Conservation (phyloP, 2,329 filamentous ascomycete species). For the Fusarium albosuccineum region DNA sequence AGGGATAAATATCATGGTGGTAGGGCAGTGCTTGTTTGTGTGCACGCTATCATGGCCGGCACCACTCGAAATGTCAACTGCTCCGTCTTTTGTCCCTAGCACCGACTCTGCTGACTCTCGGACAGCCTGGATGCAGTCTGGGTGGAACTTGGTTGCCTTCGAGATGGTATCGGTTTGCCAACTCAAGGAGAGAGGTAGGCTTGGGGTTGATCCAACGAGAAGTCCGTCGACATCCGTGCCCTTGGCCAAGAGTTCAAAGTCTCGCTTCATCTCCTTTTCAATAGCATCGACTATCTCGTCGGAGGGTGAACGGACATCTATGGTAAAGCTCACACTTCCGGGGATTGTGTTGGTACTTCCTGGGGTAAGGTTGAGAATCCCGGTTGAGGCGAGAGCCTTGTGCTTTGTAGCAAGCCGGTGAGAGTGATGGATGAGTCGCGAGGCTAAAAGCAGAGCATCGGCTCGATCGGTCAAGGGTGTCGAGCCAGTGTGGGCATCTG, state of each 20-base stretch:
- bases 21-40: constrained; percentile 47
- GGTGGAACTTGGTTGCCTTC: constrained; percentile 72
- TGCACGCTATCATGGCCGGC: constrained; percentile 53
- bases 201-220: constrained; percentile 45
- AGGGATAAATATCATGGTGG: constrained; percentile 52
- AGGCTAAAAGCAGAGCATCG: constrained; percentile 48
- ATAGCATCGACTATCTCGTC: constrained; percentile 66
- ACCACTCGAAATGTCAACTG: constrained; percentile 51
- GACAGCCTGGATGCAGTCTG: constrained; percentile 75
- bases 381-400: constrained; percentile 47
- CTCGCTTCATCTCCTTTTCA: constrained; percentile 55
- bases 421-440: constrained; percentile 46
- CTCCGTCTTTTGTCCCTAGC: constrained; percentile 49
- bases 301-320: constrained; percentile 72
- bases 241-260: constrained; percentile 64
- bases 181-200: constrained; percentile 63
- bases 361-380: constrained; percentile 54
- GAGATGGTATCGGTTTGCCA: constrained; percentile 72
- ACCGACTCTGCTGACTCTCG: constrained; percentile 62
- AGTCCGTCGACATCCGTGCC: constrained; percentile 57
- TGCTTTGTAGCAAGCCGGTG: constrained; percentile 43
- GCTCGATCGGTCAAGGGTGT: constrained; percentile 48
- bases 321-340: constrained; percentile 72
- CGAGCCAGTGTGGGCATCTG: constrained; percentile 44
- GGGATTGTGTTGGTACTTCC: constrained; percentile 79